Evolutionary conservation across 257 asterid species (phyloP), one percentile per base, ranked within the genome.

Genomic region (Asclepias syriaca): DNA sequence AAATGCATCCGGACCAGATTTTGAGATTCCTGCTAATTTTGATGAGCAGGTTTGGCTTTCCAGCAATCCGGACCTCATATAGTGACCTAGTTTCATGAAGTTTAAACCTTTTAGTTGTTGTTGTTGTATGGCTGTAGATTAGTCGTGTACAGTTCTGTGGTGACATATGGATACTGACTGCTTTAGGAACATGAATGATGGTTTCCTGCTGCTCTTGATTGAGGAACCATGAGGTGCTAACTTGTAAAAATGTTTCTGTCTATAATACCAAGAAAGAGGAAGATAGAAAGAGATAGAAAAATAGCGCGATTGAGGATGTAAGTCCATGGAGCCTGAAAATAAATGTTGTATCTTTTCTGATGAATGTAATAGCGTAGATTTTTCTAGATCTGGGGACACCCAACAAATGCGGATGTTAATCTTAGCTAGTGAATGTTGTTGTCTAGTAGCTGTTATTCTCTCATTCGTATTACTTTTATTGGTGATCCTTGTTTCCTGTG

Each of bases 1-100:
- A 32, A 71, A 66, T 68, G 74, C 75, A 32, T 71, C 68, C 21
- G 74, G 72, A 69, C 64, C 80, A 54, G 78, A 81, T 43, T 40
- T 55, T 7, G 78, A 57, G 51, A 68, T 71, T 69, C 76, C 74
- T 24, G 51, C 72, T 54, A 81, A 72, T 63, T 78, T 78, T 57
- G 69, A 67, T 21, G 66, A 66, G 85, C 39, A 72, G 54, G 60
- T 48, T 72, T 58, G 67, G 29, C 50, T 37, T 15, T 50, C 76
- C 5, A 49, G 60, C 70, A 72, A 29, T 18, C 10, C 60, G 10
- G 75, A 72, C 37, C 60, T 58, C 37, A 21, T 16, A 1, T 59
- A 72, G 51, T 15, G 27, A 49, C 27, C 57, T 1, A 12, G 61
- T 60, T 8, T 58, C 48, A 56, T 21, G 1, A 3, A 15, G 21